Evolutionary conservation across 495 filamentous ascomycete species (phyloP), one percentile per base, ranked within the genome.

Genomic region (Xylaria bambusicola): DNA sequence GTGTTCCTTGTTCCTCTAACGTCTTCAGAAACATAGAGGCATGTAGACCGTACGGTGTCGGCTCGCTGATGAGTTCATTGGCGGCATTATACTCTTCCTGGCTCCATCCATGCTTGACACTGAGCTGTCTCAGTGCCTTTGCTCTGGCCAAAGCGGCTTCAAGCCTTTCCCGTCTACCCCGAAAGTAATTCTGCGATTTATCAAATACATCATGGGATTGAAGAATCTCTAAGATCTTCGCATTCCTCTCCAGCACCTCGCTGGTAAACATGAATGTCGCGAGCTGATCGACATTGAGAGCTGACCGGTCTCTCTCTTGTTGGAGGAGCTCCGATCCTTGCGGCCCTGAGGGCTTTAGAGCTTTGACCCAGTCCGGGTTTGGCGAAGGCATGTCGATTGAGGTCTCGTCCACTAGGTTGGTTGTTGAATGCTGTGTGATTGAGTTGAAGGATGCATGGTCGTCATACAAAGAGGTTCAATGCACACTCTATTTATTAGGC

Each of bases 21-120:
- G 86, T 89, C 3, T 85, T 83, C 73, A 87, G 66, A 64, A 89
- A 91, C 81, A 90, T 89, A 61, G 67, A 75, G 9, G 83, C 80
- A 64, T 91, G 88, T 10, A 91, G 73, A 1, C 82, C 84, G 66
- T 88, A 89, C 2, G 88, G 88, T 12, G 82, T 81, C 2, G 85
- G 80, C 71, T 90, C 88, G 33, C 81, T 80, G 24, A 89, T 80
- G 56, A 90, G 72, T 6, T 82, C 80, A 62, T 81, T 79, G 20
- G 88, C 88, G 26, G 73, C 73, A 35, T 76, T 66, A 44, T 79
- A 81, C 47, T 90, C 88, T 49, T 88, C 82, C 44, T 74, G 61
- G n/a, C 70, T 76, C 88, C 88, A 91, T 58, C 78, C 75, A 62
- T 89, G 75, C 68, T 82, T 67, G 36, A 83, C 79, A 20, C 81